Base-by-base conservation (phyloP, 257 asterid species). In the Capsicum pubescens region DNA sequence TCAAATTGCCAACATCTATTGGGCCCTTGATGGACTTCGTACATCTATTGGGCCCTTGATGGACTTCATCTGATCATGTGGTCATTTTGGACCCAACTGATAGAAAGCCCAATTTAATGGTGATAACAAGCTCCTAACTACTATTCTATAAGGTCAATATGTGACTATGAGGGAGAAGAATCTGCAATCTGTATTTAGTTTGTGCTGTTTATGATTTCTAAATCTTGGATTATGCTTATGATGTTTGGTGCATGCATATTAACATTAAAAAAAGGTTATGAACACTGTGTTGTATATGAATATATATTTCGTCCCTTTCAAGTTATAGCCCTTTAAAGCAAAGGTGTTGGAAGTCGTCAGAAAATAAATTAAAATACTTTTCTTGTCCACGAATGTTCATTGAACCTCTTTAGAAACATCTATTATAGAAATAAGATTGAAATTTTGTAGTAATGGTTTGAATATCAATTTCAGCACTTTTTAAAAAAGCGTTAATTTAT, bases 231-330 rank as follows among this genome's bases (percentile, higher is more conserved):
- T 26, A 1, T 15, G 59, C 56, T 56, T n/a, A n/a, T 58, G 9
- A 68, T 83, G 56, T 77, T 17, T 56, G 63, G 81, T 82, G 52
- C 83, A 82, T 82, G 84, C 46, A 87, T 82, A 64, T 4, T 4
- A 57, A 52, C 9, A 7, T 64, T 1, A 0, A 64, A 12, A 64
- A 32, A 32, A 3, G 46, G 2, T 12, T 12, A 5, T 32, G 17
- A 32, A 10, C 72, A 32, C 36, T 77, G 4, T 14, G 80, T 14
- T 8, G 32, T 69, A 16, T 16, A 16, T 42, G 8, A 16, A 69
- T 39, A 4, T 39, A 52, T 77, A 54, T 77, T 26, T 14, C 9
- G 15, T 26, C 81, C n/a, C 19, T 77, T 14, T 77, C 2, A 26
- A 77, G 26, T 54, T 52, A 26, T 55, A 77, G n/a, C 1, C 64